Conservation (phyloP, 495 filamentous ascomycete species). For the Podospora tetraspora region DNA sequence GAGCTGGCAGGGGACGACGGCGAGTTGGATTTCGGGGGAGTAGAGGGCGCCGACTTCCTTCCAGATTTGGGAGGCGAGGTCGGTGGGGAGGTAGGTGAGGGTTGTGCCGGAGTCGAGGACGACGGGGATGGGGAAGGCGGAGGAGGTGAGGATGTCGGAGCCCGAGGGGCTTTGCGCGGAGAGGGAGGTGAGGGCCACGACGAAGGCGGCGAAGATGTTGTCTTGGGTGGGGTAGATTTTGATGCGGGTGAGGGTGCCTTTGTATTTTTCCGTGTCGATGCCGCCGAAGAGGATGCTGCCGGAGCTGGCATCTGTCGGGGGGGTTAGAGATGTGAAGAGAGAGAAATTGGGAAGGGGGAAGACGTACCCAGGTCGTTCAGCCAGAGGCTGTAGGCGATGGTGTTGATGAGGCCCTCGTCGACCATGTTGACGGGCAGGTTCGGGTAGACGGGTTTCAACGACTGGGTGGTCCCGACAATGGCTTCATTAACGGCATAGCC, state of each 20-base stretch:
- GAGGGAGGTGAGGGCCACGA: conserved; percentile 65
- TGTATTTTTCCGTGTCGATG: conserved; percentile 81
- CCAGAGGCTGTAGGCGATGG: conserved; percentile 86
- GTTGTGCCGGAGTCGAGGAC: conserved; percentile 88
- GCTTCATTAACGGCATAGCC: conserved; percentile 80
- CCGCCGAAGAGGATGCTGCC: conserved; percentile 73
- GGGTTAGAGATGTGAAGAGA: neutral
- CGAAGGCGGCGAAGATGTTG: conserved; percentile 52
- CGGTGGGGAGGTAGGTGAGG: conserved; percentile 74
- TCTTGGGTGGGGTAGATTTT: conserved; percentile 44
- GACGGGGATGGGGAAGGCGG: conserved; percentile 55
- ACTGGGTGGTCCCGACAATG: conserved; percentile 46
- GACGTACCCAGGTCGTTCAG: conserved; percentile 64
- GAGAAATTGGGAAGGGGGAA: neutral
- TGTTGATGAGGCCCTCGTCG: conserved; percentile 65
- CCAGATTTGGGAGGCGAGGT: conserved; percentile 60
- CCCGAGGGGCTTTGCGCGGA: conserved; percentile 42
- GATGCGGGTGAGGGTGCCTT: conserved; percentile 66
- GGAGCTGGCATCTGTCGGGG: conserved; percentile 32
- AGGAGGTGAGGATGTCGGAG: conserved; percentile 46
- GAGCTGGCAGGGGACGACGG: conserved; percentile 67
- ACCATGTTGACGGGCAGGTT: conserved; percentile 79
- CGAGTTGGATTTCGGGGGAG: conserved; percentile 40
- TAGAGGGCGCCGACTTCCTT: conserved; percentile 62
- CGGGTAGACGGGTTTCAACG: conserved; percentile 50